Percentiles rank a stretch among this genome's conserved stretches.
Evolutionary conservation across 345 rosid genomes (phyloP).

Genomic region (Eucalyptus erythrocorys): DNA sequence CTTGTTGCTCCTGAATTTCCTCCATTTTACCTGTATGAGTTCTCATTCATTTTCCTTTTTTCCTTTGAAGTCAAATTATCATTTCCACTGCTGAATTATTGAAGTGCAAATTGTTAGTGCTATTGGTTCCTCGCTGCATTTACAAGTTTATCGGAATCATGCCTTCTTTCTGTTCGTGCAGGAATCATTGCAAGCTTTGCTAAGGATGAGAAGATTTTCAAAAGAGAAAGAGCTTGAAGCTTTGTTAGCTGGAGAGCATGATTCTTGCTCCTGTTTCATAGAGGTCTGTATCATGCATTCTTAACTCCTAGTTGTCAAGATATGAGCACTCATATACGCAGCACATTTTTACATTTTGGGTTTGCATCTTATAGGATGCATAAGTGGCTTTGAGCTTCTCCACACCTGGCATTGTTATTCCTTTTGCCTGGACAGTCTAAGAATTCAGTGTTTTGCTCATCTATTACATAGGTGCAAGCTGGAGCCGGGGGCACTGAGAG

Average conservation of each 20-base stretch:
- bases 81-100: background rate
- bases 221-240: conserved; percentile 91
- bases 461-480: conserved; percentile 66
- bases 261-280: conserved; percentile 66
- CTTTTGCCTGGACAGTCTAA: background rate
- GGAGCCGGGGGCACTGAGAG: conserved; percentile 99
- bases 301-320: background rate
- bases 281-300: conserved; percentile 30
- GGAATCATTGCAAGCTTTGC: conserved; percentile 64
- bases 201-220: conserved; percentile 66
- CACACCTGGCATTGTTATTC: background rate
- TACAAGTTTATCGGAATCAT: background rate
- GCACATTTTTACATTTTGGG: background rate
- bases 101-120: background rate
- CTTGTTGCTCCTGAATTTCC: background rate
- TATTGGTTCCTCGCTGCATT: background rate
- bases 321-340: background rate
- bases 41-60: background rate
- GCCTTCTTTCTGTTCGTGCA: conserved; percentile 8
- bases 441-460: background rate
- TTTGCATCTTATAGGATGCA: background rate
- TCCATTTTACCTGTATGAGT: background rate
- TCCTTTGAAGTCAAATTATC: background rate
- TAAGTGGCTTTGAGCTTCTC: background rate
- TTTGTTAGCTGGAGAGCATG: conserved; percentile 74